phyloP scores from a whole-genome alignment of 345 rosid genomes.

The Hypericum androsaemum region DNA sequence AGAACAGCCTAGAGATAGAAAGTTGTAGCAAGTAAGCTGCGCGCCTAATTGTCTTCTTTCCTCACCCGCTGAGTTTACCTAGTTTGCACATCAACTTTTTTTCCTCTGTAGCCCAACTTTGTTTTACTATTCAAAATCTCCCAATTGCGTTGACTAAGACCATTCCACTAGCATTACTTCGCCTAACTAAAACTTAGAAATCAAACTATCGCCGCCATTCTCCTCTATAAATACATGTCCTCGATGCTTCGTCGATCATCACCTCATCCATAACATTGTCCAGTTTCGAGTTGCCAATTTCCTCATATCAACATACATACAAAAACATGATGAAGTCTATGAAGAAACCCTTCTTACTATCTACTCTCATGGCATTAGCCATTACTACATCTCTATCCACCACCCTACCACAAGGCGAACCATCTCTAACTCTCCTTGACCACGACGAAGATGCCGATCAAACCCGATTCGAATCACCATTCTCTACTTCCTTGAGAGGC shows the following conservation, averaged over 20 bases:
- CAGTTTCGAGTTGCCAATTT: no score
- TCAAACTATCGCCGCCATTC: background rate
- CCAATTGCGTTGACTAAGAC: constrained; percentile 14
- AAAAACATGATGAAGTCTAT: constrained; percentile 9
- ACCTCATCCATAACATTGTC: background rate
- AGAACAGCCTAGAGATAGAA: no score
- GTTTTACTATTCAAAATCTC: constrained; percentile 6
- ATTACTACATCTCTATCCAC: constrained; percentile 1
- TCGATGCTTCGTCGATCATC: constrained; percentile 4
- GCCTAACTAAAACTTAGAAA: background rate
- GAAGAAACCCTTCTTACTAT: constrained; percentile 2
- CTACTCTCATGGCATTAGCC: constrained; percentile 9
- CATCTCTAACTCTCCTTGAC: background rate
- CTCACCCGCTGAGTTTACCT: no score
- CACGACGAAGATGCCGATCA: background rate
- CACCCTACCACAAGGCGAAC: background rate
- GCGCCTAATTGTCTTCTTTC: no score
- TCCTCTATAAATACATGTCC: constrained; percentile 12
- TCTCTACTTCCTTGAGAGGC: constrained; percentile 11
- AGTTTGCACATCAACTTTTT: background rate
- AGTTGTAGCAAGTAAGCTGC: no score
- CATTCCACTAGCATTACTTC: constrained; percentile 11
- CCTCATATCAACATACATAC: background rate
- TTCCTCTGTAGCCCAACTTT: constrained; percentile 10
- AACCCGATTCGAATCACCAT: background rate